Base-by-base conservation (phyloP, 1,284 basidiomycete genomes). In the Testicularia cyperi region DNA sequence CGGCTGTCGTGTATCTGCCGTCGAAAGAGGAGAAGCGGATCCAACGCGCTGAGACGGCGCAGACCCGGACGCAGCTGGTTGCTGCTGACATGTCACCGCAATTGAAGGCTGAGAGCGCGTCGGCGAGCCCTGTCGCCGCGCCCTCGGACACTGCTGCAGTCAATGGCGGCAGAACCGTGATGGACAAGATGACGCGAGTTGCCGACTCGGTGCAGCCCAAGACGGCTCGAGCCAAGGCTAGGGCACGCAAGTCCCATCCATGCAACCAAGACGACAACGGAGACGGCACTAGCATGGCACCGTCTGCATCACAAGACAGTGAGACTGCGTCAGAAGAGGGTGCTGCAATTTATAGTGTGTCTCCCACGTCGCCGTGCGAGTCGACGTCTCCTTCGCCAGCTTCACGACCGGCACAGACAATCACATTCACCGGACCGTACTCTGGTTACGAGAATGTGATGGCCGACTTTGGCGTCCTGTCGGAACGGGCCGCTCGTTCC, bases 131-230 rank as follows among this genome's bases (percentile, higher is more conserved):
- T 12, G 41, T 32, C 5, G 38, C 27, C 5, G 44, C 43, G 19
- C 32, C 31, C 10, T 20, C 33, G 8, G 25, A 9, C 18, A 15
- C 5, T 18, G 25, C n/a, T 21, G n/a, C n/a, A n/a, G n/a, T n/a
- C n/a, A n/a, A n/a, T n/a, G n/a, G n/a, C n/a, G n/a, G n/a, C n/a
- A n/a, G n/a, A n/a, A n/a, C n/a, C n/a, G 45, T 52, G 41, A 56
- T 52, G 57, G 51, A 52, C 29, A 62, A 62, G 37, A 62, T 62
- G 58, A 52, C 47, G 16, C 47, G 47, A 8, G 52, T 62, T 5
- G 58, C 58, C 9, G 58, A 62, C 18, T 38, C 47, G 3, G 16
- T 52, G 0, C 58, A 62, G 41, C 58, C 58, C 9, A 62, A 52
- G 27, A 62, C 58, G 15, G 47, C 52, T 20, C 46, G 58, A 15